phyloP scores from a whole-genome alignment of 1,139 yeast species.

The Hansenula lynferdii region DNA sequence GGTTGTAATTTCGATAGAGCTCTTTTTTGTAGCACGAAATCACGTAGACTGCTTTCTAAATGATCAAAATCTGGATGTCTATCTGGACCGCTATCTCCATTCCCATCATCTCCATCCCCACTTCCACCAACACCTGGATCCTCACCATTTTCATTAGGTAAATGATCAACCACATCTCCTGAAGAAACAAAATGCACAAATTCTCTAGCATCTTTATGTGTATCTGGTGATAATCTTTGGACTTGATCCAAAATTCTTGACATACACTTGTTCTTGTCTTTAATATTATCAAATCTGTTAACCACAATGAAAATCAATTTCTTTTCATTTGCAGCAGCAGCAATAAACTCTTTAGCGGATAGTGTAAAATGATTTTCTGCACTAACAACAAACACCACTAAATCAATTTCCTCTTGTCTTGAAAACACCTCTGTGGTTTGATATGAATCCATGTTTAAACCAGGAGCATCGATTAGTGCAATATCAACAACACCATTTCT shows the following conservation, averaged over 20 bases:
- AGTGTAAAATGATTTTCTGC: slow-evolving; percentile 95
- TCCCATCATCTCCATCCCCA: slow-evolving; percentile 37
- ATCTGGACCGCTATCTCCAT: slow-evolving; percentile 25
- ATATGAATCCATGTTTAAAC: slow-evolving; percentile 86
- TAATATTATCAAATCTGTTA: slow-evolving; percentile 82
- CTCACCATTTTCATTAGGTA: slow-evolving; percentile 29
- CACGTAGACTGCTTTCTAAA: slow-evolving; percentile 78
- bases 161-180: slow-evolving; percentile 32
- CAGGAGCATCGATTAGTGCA: slow-evolving; percentile 94
- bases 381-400: slow-evolving; percentile 92
- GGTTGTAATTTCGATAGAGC: slow-evolving; percentile 88
- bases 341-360: slow-evolving; percentile 90
- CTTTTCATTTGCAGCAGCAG: slow-evolving; percentile 89
- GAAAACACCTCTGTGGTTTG: slow-evolving; percentile 95
- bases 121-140: slow-evolving; percentile 28
- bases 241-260: slow-evolving; percentile 79
- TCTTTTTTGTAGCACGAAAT: slow-evolving; percentile 84
- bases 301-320: slow-evolving; percentile 91
- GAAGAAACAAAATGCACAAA: slow-evolving; percentile 95
- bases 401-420: slow-evolving; percentile 94
- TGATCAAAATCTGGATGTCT: slow-evolving; percentile 66
- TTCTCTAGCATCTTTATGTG: slow-evolving; percentile 78
- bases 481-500: slow-evolving; percentile 92
- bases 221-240: slow-evolving; percentile 83
- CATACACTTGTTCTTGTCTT: slow-evolving; percentile 74